phyloP scores from a whole-genome alignment of 345 rosid genomes.

The Boechera divaricarpa region DNA sequence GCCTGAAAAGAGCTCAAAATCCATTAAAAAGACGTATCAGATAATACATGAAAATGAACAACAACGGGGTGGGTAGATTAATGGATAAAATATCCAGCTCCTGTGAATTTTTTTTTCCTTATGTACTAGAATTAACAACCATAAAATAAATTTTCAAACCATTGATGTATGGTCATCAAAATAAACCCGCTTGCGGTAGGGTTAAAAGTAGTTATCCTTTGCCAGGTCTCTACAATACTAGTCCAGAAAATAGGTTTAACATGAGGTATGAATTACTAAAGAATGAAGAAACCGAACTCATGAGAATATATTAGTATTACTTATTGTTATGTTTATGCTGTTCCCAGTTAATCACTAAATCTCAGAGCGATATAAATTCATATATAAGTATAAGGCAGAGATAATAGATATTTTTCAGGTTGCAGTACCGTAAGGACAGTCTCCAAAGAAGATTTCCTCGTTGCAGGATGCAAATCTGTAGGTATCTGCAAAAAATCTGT shows the following conservation, averaged over 20 bases:
- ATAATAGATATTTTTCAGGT: slow-evolving; percentile 25
- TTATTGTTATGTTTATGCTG: slow-evolving; percentile 3
- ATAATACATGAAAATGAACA: background rate
- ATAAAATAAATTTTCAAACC: background rate
- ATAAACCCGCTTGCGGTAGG: slow-evolving; percentile 9
- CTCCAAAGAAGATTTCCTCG: slow-evolving; percentile 90
- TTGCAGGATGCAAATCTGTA: slow-evolving; percentile 88
- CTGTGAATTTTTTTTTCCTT: background rate
- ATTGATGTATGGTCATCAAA: background rate
- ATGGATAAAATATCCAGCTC: too few relatives aligned
- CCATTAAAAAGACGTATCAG: background rate
- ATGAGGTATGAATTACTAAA: slow-evolving; percentile 9
- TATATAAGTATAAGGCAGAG: slow-evolving; percentile 5
- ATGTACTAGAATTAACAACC: background rate
- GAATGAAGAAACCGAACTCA: background rate
- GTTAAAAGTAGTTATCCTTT: background rate
- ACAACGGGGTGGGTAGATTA: background rate
- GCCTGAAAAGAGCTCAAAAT: slow-evolving; percentile 11
- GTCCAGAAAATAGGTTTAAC: background rate
- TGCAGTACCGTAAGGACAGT: slow-evolving; percentile 90
- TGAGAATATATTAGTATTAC: background rate
- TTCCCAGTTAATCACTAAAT: background rate
- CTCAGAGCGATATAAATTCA: background rate
- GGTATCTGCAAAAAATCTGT: slow-evolving; percentile 74
- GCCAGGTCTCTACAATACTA: background rate